Conservation (phyloP, 1,139 yeast species). For the Magnusiomyces tetraspermus region DNA sequence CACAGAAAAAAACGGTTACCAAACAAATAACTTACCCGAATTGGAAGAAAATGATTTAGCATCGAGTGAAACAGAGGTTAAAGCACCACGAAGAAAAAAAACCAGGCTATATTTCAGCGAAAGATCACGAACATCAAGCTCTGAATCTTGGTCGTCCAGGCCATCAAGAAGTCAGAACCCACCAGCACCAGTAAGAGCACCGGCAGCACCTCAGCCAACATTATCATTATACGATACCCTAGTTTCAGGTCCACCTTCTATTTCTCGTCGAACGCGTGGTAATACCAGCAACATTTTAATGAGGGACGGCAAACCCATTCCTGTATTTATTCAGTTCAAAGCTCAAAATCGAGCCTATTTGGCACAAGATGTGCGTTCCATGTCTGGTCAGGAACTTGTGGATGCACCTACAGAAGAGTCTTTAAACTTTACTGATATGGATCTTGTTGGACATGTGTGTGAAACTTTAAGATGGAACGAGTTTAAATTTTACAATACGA, state of each 20-base stretch:
- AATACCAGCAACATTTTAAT: slow-evolving; percentile 2
- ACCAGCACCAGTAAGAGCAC: too few species aligned
- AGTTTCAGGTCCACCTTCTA: not conserved
- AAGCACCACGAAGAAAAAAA: too few species aligned
- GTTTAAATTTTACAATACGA: not conserved
- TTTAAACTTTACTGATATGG: not conserved
- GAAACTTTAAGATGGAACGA: not conserved
- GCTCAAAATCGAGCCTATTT: not conserved
- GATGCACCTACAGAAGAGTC: not conserved
- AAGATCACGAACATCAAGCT: too few species aligned
- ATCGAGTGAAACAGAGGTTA: too few species aligned
- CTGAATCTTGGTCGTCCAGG: too few species aligned
- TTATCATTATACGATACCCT: too few species aligned
- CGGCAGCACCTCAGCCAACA: too few species aligned
- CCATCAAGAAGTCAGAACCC: too few species aligned
- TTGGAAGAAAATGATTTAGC: too few species aligned
- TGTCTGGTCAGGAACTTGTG: slow-evolving; percentile 1
- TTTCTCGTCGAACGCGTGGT: not conserved
- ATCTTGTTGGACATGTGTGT: not conserved
- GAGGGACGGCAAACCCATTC: not conserved
- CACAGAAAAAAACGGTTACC: too few species aligned
- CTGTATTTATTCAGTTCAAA: slow-evolving; percentile 4
- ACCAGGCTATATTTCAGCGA: too few species aligned
- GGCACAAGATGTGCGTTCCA: not conserved
- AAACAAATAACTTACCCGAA: too few species aligned